phyloP scores from a whole-genome alignment of 1,284 basidiomycete genomes.

The Ceratobasidium sp. region DNA sequence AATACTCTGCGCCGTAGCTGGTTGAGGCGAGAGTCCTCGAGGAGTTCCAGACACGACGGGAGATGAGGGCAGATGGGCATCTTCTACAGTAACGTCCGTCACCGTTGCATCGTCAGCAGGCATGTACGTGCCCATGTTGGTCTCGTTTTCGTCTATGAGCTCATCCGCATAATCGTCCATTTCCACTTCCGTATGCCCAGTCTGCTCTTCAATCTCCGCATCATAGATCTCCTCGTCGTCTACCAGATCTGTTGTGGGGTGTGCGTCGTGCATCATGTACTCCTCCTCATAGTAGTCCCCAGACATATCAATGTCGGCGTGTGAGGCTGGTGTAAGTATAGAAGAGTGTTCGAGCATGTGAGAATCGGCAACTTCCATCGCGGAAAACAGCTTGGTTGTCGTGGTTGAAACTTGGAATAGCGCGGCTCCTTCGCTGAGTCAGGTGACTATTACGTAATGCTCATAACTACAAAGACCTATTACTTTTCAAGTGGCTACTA shows the following conservation, averaged over 20 bases:
- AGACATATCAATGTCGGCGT: slow-evolving; percentile 36
- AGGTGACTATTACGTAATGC: background rate
- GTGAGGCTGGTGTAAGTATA: slow-evolving; percentile 5
- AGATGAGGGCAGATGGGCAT: slow-evolving; percentile 20
- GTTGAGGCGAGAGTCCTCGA: background rate
- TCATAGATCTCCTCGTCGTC: slow-evolving; percentile 36
- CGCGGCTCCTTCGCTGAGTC: background rate
- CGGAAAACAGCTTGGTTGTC: background rate
- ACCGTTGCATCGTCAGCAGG: slow-evolving; percentile 18
- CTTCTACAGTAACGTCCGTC: slow-evolving; percentile 26
- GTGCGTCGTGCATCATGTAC: slow-evolving; percentile 39
- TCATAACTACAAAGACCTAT: background rate
- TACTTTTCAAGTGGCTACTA: slow-evolving; percentile 1
- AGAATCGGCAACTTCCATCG: slow-evolving; percentile 34
- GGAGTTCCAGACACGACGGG: slow-evolving; percentile 4
- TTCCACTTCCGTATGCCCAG: slow-evolving; percentile 27
- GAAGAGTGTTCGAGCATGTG: slow-evolving; percentile 34
- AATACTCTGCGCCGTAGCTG: slow-evolving; percentile 13
- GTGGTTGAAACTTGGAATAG: background rate
- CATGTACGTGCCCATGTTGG: slow-evolving; percentile 26
- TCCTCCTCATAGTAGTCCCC: slow-evolving; percentile 38
- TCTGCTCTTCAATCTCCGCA: slow-evolving; percentile 30
- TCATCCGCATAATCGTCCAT: slow-evolving; percentile 37
- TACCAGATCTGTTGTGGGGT: slow-evolving; percentile 9
- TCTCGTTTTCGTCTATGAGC: slow-evolving; percentile 20